These are phyloP conservation scores for Skeletonema marinoi DNA, from an alignment of 108 stramenopile genomes.

Conservation along the genomic window DNA sequence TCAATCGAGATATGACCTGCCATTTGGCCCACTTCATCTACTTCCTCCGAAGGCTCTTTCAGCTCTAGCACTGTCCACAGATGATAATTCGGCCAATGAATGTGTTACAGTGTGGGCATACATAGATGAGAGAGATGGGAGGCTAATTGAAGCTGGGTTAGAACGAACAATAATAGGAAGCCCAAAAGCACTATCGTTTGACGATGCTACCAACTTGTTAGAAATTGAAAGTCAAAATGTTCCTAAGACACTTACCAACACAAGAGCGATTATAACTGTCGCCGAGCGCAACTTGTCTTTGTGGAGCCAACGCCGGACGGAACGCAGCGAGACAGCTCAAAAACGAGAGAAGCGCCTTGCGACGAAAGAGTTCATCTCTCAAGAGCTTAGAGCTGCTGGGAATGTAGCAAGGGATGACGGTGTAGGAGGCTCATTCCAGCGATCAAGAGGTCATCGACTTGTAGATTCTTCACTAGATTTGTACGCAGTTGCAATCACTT, in stretches of 20 bases:
- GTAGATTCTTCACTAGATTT: slow-evolving; percentile 80
- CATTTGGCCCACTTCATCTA: slow-evolving; percentile 76
- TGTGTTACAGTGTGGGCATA: slow-evolving; percentile 89
- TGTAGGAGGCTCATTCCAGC: slow-evolving; percentile 55
- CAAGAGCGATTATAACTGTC: slow-evolving; percentile 52
- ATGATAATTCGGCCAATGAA: slow-evolving; percentile 47
- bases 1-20: slow-evolving; percentile 80
- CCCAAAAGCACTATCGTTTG: slow-evolving; percentile 67
- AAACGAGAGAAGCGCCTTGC: slow-evolving; percentile 67
- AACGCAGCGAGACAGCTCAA: slow-evolving; percentile 54
- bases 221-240: slow-evolving; percentile 28
- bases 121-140: slow-evolving; percentile 80
- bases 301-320: slow-evolving; percentile 55
- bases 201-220: slow-evolving; percentile 61
- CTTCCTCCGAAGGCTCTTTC: slow-evolving; percentile 75
- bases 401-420: slow-evolving; percentile 53
- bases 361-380: slow-evolving; percentile 55
- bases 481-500: slow-evolving; percentile 55
- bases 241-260: slow-evolving; percentile 30
- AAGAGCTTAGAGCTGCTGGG: slow-evolving; percentile 23
- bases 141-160: slow-evolving; percentile 77
- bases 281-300: slow-evolving; percentile 59
- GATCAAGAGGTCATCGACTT: slow-evolving; percentile 72
- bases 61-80: slow-evolving; percentile 59
- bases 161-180: slow-evolving; percentile 73